phyloP scores from a whole-genome alignment of 805 yeast genomes.

The Kodamaea neixiangensis region DNA sequence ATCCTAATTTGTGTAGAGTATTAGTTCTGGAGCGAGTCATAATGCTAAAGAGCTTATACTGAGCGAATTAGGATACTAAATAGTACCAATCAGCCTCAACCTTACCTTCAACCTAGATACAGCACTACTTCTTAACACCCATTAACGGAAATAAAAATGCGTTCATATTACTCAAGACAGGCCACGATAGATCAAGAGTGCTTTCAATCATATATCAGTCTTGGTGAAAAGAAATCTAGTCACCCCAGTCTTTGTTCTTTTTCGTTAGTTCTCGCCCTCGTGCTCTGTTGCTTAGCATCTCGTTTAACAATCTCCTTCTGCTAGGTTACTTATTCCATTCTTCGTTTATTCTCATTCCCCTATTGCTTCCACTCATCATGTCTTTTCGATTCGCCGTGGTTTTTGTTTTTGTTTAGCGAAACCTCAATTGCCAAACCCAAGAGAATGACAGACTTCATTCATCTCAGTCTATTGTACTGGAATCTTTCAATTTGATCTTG shows the following conservation, averaged over 20 bases:
- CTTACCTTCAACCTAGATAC: too few relatives aligned
- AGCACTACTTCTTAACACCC: too few relatives aligned
- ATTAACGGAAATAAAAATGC: neutral
- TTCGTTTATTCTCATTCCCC: neutral
- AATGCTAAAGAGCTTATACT: too few relatives aligned
- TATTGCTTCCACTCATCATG: neutral
- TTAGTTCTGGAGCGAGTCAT: too few relatives aligned
- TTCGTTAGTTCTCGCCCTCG: neutral
- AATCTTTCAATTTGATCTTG: neutral
- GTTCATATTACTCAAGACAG: too few relatives aligned
- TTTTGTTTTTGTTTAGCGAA: too few relatives aligned
- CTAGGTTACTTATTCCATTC: neutral
- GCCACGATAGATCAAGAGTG: too few relatives aligned
- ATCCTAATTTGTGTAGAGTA: neutral
- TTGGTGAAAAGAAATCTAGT: neutral
- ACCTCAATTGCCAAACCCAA: neutral
- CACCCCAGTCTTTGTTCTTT: neutral
- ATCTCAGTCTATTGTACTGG: neutral
- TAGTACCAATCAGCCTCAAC: too few relatives aligned
- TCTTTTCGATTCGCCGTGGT: too few relatives aligned
- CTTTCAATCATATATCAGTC: neutral
- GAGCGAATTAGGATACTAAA: too few relatives aligned
- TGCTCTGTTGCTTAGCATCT: neutral
- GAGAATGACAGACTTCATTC: neutral
- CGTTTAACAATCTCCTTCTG: neutral